Percentiles rank a stretch among this genome's conserved stretches.
Evolutionary conservation across 352 stramenopile genomes (phyloP).

Genomic region (Pythium apleroticum): DNA sequence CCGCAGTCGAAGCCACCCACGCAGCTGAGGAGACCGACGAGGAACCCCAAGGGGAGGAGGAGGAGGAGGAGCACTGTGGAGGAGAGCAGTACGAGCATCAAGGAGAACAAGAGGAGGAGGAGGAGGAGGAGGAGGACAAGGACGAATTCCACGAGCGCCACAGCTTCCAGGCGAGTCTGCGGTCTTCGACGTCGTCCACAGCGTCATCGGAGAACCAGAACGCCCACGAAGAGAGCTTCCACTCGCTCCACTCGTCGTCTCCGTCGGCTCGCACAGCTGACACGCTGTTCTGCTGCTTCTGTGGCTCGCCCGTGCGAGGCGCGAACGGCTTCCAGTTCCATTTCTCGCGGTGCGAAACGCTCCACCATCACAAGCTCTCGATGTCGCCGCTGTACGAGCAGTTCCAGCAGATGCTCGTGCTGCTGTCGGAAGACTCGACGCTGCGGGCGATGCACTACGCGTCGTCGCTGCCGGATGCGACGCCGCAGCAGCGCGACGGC

Average conservation of each 20-base stretch:
- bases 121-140: constrained; percentile 4
- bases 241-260: not conserved
- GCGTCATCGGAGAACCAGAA: constrained; percentile 12
- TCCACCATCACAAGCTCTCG: constrained; percentile 53
- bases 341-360: constrained; percentile 48
- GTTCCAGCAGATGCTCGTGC: constrained; percentile 60
- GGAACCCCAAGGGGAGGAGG: constrained; percentile 4
- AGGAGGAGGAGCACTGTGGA: not conserved
- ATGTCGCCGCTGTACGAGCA: constrained; percentile 53
- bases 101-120: constrained; percentile 4
- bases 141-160: constrained; percentile 1
- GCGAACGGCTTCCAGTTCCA: constrained; percentile 41
- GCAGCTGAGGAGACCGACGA: not conserved
- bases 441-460: constrained; percentile 74
- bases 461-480: constrained; percentile 56
- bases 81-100: not conserved
- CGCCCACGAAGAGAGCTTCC: not conserved
- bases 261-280: constrained; percentile 10
- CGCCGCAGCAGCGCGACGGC: constrained; percentile 26
- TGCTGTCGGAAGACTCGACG: constrained; percentile 66
- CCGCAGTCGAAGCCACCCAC: not conserved
- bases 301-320: constrained; percentile 43
- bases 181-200: constrained; percentile 23
- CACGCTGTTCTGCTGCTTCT: constrained; percentile 80
- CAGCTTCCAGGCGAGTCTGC: constrained; percentile 1